Evolutionary conservation across 2,329 filamentous ascomycete species (phyloP).

Genomic region (Huntiella bhutanensis): DNA sequence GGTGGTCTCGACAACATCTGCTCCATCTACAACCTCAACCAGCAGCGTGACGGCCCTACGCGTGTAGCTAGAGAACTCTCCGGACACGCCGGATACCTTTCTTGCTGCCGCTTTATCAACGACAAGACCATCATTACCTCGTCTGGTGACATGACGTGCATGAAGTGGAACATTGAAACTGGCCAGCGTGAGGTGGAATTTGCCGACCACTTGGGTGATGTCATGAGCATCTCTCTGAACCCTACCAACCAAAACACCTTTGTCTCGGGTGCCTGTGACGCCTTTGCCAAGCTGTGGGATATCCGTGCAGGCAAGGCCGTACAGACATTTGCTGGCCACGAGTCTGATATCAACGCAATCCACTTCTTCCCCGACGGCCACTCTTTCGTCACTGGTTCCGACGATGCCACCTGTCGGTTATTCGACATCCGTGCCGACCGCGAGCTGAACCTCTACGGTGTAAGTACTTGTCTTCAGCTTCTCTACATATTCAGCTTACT

Average conservation of each 20-base stretch:
- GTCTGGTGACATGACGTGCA: slow-evolving; percentile 98
- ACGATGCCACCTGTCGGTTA: slow-evolving; percentile 89
- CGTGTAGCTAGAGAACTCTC: slow-evolving; percentile 90
- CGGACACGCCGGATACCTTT: slow-evolving; percentile 90
- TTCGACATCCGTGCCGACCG: slow-evolving; percentile 96
- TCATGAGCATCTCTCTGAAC: slow-evolving; percentile 99
- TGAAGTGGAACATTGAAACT: slow-evolving; percentile 98
- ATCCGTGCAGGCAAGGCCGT: slow-evolving; percentile 95
- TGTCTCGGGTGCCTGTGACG: slow-evolving; percentile 96
- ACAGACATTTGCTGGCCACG: slow-evolving; percentile 94
- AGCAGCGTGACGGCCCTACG: slow-evolving; percentile 84
- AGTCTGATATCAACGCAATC: slow-evolving; percentile 98
- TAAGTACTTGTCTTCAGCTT: slow-evolving; percentile 18
- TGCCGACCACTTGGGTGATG: slow-evolving; percentile 91
- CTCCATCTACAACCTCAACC: slow-evolving; percentile 97
- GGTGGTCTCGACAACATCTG: slow-evolving; percentile 99
- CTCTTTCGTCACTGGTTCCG: slow-evolving; percentile 92
- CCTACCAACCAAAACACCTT: slow-evolving; percentile 98
- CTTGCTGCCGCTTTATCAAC: slow-evolving; percentile 97
- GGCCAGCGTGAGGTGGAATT: slow-evolving; percentile 96
- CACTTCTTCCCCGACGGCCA: slow-evolving; percentile 99
- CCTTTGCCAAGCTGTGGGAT: slow-evolving; percentile 97
- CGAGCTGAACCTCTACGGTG: slow-evolving; percentile 49
- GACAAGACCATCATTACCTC: slow-evolving; percentile 95
- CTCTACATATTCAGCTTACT: neutral